These are phyloP conservation scores for Tricholoma matsutake DNA, from an alignment of 768 basidiomycete genomes.

Conservation along the genomic window DNA sequence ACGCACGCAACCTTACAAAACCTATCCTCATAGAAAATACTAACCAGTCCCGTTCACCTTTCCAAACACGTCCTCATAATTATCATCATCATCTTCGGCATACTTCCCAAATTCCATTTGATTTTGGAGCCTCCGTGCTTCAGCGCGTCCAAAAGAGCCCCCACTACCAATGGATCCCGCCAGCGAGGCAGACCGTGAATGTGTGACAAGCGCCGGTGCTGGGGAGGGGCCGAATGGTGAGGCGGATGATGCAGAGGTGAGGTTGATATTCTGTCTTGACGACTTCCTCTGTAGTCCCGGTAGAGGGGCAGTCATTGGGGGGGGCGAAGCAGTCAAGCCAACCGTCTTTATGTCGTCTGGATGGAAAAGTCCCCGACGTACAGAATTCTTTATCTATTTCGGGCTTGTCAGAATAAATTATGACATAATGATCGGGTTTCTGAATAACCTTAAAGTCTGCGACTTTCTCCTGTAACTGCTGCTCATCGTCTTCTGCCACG, in stretches of 20 bases:
- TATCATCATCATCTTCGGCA: constrained; percentile 82
- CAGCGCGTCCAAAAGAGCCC: constrained; percentile 66
- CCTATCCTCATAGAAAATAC: constrained; percentile 23
- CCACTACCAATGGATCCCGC: constrained; percentile 38
- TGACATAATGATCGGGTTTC: background rate
- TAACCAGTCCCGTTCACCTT: constrained; percentile 66
- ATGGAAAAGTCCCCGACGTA: constrained; percentile 77
- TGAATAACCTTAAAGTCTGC: constrained; percentile 73
- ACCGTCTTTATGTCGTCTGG: constrained; percentile 86
- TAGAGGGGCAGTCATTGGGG: constrained; percentile 67
- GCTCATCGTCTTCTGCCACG: constrained; percentile 70
- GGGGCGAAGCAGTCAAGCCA: constrained; percentile 52
- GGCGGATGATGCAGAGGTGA: constrained; percentile 30
- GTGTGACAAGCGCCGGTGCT: constrained; percentile 27
- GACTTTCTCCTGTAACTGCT: constrained; percentile 68
- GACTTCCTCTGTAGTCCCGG: constrained; percentile 50
- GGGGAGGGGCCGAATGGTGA: constrained; percentile 29
- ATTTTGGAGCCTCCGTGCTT: constrained; percentile 51
- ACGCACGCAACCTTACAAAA: background rate
- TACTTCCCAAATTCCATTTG: constrained; percentile 80
- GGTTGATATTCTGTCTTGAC: constrained; percentile 52
- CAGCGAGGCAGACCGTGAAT: constrained; percentile 60
- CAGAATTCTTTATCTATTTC: constrained; percentile 62
- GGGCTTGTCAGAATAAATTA: background rate
- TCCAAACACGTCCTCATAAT: constrained; percentile 94